Evolutionary conservation across 2,329 filamentous ascomycete genomes (phyloP).

Genomic region (Alternaria alternata): DNA sequence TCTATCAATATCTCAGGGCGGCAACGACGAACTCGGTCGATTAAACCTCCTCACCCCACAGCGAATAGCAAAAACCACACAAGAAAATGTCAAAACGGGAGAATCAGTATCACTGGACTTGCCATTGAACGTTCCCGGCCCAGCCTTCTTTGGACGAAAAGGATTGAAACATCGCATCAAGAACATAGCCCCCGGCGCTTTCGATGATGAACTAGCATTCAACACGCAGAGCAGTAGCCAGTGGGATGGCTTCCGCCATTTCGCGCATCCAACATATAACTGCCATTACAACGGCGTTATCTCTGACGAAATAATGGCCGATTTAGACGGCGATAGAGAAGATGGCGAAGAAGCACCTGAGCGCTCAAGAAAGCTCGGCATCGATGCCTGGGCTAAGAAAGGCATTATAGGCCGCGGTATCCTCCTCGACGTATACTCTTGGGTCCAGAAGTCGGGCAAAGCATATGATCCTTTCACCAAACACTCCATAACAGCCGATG

Average conservation of each 20-base stretch:
- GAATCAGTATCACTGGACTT: constrained; percentile 65
- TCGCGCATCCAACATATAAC: constrained; percentile 35
- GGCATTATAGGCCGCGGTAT: constrained; percentile 66
- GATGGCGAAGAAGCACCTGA: constrained; percentile 10
- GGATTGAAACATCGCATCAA: constrained; percentile 56
- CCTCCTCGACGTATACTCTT: constrained; percentile 60
- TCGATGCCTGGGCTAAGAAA: constrained; percentile 58
- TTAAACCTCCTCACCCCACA: constrained; percentile 67
- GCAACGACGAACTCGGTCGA: constrained; percentile 59
- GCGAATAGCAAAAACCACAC: constrained; percentile 61
- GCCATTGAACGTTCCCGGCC: constrained; percentile 62
- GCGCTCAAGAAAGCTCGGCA: constrained; percentile 32
- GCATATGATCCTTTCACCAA: constrained; percentile 35
- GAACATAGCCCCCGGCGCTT: constrained; percentile 24
- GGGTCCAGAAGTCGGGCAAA: constrained; percentile 22
- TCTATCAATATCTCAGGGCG: neutral
- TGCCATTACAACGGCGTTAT: constrained; percentile 46
- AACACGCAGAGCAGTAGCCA: constrained; percentile 47
- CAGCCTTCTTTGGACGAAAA: constrained; percentile 65
- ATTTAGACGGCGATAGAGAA: constrained; percentile 27
- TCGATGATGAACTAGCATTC: constrained; percentile 42
- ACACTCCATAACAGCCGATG: constrained; percentile 24
- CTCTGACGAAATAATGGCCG: constrained; percentile 34
- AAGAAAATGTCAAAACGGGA: constrained; percentile 62
- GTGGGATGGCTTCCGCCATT: constrained; percentile 51